phyloP scores from a whole-genome alignment of 192 early-diverging fungal genomes.

The Lunasporangiospora selenospora region DNA sequence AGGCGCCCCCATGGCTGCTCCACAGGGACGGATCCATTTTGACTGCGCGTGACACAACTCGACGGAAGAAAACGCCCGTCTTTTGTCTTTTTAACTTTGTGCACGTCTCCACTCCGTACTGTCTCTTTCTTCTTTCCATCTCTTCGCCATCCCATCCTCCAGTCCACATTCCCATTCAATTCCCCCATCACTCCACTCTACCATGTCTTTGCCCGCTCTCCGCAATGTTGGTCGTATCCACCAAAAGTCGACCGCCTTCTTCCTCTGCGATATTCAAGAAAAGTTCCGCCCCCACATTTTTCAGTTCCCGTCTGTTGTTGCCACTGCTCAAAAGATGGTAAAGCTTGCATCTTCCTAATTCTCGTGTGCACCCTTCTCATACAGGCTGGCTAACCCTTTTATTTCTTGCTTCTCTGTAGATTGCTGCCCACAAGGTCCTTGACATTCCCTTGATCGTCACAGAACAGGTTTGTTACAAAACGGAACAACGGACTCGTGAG shows the following conservation, averaged over 20 bases:
- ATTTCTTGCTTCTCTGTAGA: conserved; percentile 44
- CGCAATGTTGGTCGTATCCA: conserved; percentile 61
- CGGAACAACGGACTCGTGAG: conserved; percentile 7
- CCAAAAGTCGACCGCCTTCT: conserved; percentile 76
- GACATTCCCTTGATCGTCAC: conserved; percentile 89
- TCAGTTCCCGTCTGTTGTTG: conserved; percentile 81
- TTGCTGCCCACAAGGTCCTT: conserved; percentile 74
- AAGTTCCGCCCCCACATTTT: conserved; percentile 78
- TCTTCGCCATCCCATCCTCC: not conserved
- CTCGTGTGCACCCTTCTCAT: not conserved
- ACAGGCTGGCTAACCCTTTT: not conserved
- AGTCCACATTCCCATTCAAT: not conserved
- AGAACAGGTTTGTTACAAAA: conserved; percentile 68
- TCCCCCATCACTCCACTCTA: not conserved
- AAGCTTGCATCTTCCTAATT: not conserved
- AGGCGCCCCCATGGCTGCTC: not conserved
- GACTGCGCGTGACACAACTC: no score
- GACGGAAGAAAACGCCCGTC: no score
- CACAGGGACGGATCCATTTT: no score
- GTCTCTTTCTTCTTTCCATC: not conserved
- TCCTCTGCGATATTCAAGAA: conserved; percentile 96
- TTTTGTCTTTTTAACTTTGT: not conserved
- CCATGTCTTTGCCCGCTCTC: conserved; percentile 29
- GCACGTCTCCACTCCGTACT: not conserved
- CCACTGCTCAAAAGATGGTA: conserved; percentile 90